A percentile compares a stretch with the other conserved stretches of the same genome.
phyloP scores from a whole-genome alignment of 1,284 basidiomycete genomes.

The Fistulina hepatica region DNA sequence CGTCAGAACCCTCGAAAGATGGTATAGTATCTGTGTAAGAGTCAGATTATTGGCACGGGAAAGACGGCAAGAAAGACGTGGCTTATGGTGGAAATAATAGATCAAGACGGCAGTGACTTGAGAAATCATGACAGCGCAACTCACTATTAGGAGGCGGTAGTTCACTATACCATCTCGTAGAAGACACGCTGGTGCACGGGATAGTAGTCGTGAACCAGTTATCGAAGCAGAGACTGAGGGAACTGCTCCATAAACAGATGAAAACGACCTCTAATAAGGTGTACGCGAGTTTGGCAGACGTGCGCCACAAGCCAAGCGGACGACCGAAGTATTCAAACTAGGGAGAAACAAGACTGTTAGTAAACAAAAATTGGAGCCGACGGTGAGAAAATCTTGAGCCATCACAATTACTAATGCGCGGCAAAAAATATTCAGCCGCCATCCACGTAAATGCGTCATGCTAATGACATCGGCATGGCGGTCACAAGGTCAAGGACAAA shows the following conservation, averaged over 20 bases:
- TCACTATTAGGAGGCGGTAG: conserved; percentile 43
- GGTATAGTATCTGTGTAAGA: conserved; percentile 30
- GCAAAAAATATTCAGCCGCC: too few relatives aligned
- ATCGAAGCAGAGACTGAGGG: conserved; percentile 79
- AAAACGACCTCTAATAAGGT: conserved; percentile 79
- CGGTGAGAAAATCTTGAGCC: conserved; percentile 2
- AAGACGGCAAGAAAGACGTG: too few relatives aligned
- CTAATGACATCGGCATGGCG: too few relatives aligned
- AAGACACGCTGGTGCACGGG: conserved; percentile 52
- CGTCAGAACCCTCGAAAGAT: conserved; percentile 37
- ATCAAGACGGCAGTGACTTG: too few relatives aligned
- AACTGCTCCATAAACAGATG: conserved; percentile 88
- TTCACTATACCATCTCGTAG: conserved; percentile 61
- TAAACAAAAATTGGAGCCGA: conserved; percentile 14
- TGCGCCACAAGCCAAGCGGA: conserved; percentile 82
- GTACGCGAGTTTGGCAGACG: conserved; percentile 70
- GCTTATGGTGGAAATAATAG: too few relatives aligned
- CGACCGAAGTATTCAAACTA: conserved; percentile 87
- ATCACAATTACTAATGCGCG: too few relatives aligned
- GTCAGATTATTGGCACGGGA: too few relatives aligned
- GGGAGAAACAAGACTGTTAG: too few relatives aligned
- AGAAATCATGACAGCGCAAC: too few relatives aligned
- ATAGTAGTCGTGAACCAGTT: conserved; percentile 85
- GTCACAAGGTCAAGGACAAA: too few relatives aligned
- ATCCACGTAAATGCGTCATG: too few relatives aligned